Conservation (phyloP, 805 yeast genomes). For the Kazachstania martiniae region DNA sequence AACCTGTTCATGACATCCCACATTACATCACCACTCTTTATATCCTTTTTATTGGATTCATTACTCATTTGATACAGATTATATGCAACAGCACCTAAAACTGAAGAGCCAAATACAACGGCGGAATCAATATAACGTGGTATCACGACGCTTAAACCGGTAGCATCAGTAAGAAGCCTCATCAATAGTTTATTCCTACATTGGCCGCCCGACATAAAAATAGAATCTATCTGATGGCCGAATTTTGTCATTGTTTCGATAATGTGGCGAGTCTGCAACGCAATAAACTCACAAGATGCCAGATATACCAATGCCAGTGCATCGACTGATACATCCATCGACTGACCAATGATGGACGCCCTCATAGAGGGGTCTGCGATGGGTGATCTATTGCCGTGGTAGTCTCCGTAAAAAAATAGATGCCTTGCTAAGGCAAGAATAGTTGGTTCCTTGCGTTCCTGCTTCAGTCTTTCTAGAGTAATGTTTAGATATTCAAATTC, state of each 20-base stretch:
- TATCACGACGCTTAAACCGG: slow-evolving; percentile 82
- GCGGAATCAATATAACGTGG: slow-evolving; percentile 96
- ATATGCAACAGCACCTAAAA: slow-evolving; percentile 91
- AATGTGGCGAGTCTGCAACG: slow-evolving; percentile 94
- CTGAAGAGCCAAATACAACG: slow-evolving; percentile 91
- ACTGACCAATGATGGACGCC: slow-evolving; percentile 84
- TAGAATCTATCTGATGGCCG: slow-evolving; percentile 67
- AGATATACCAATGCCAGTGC: slow-evolving; percentile 78
- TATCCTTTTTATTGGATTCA: slow-evolving; percentile 6
- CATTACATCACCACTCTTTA: slow-evolving; percentile 38
- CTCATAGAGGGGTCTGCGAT: slow-evolving; percentile 91
- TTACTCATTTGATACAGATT: slow-evolving; percentile 37
- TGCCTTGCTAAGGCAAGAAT: slow-evolving; percentile 76
- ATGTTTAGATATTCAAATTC: slow-evolving; percentile 77
- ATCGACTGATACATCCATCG: slow-evolving; percentile 81
- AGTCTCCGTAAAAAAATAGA: slow-evolving; percentile 88
- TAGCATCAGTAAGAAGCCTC: slow-evolving; percentile 84
- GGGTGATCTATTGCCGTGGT: slow-evolving; percentile 96
- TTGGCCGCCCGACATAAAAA: slow-evolving; percentile 94
- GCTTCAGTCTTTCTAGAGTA: slow-evolving; percentile 47
- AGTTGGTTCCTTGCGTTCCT: slow-evolving; percentile 50
- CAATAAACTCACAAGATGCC: slow-evolving; percentile 94
- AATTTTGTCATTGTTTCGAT: slow-evolving; percentile 70
- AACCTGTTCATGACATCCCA: slow-evolving; percentile 83
- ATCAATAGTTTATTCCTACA: slow-evolving; percentile 85